Evolutionary conservation across 208 protist species (phyloP).

Genomic region (Herpetomonas samuelpessoai): DNA sequence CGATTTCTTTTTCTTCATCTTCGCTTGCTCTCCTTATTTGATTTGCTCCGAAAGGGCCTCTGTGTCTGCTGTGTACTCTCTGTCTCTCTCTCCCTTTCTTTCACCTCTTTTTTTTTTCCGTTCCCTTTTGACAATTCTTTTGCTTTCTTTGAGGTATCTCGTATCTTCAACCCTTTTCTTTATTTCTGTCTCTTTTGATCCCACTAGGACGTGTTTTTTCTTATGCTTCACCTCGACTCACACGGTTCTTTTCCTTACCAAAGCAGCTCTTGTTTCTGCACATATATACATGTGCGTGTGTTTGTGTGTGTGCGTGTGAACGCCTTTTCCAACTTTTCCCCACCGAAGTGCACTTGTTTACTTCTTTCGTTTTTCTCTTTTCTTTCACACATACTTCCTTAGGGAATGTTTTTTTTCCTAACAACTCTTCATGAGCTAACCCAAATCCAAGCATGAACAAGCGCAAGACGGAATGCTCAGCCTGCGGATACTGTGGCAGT

Average conservation of each 20-base stretch:
- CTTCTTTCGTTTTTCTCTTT: slow-evolving; percentile 9
- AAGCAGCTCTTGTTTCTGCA: slow-evolving; percentile 6
- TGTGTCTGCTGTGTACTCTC: not conserved
- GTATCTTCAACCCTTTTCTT: not conserved
- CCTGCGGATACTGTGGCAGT: no score
- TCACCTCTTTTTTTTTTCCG: slow-evolving; percentile 3
- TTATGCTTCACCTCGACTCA: no score
- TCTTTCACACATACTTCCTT: not conserved
- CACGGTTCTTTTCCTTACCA: no score
- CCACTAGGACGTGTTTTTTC: no score
- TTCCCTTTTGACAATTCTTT: no score
- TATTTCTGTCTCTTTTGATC: slow-evolving; percentile 1
- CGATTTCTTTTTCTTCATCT: not conserved
- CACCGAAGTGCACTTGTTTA: no score
- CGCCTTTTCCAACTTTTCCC: no score
- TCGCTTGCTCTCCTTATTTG: not conserved
- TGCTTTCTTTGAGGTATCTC: no score
- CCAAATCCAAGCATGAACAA: no score
- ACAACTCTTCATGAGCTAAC: not conserved
- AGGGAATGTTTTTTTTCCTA: slow-evolving; percentile 2
- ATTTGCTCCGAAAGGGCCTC: not conserved
- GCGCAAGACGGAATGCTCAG: no score
- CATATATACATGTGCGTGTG: slow-evolving; percentile 1
- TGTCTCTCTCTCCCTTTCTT: slow-evolving; percentile 1
- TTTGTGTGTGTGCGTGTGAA: slow-evolving; percentile 7